Evolutionary conservation across 2,329 filamentous ascomycete genomes (phyloP), one percentile per base, ranked within the genome.

Genomic region (Cadophora sp.): DNA sequence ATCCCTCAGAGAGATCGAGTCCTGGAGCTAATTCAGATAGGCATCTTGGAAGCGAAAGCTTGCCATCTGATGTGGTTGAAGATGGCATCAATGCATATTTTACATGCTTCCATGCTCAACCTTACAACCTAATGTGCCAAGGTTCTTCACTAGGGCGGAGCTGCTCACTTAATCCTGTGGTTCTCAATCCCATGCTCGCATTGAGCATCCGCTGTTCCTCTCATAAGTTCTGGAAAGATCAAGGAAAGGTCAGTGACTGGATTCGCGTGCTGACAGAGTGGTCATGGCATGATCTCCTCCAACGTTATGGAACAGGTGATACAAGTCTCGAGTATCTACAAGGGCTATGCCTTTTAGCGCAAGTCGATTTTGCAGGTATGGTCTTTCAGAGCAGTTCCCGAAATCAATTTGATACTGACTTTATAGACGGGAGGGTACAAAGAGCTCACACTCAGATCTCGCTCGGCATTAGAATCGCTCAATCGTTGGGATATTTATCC

Each of bases 281-380:
- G 37, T 68, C 68, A 14, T 72, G 70, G 70, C 37, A 62, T 19
- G 59, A 68, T n/a, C 62, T 70, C 14, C 22, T 70, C 9, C 37
- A 66, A 26, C 53, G 65, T 62, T 72, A 72, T 43, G 64, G 66
- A 37, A 66, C 68, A 26, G 70, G 68, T 1, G 62, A 68, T 60
- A 70, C 68, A 24, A 65, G 66, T 37, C 58, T 70, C 19, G 22
- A 55, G 24, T 72, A 72, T 43, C 40, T 72, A 7, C 70, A 72
- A 48, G 70, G 68, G 8, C 66, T 72, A 12, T 72, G 68, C 56
- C 64, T 72, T 5, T 31, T 72, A n/a, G 70, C 70, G 11, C 68
- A 70, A 40, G 70, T 72, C 29, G 70, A 72, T 37, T 72, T 72
- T 58, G 68, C 70, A 31, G 70, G 69, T 71, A 67, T 31, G 64